Conservation (phyloP, 2,329 filamentous ascomycete species). For the Celoporthe dispersa region DNA sequence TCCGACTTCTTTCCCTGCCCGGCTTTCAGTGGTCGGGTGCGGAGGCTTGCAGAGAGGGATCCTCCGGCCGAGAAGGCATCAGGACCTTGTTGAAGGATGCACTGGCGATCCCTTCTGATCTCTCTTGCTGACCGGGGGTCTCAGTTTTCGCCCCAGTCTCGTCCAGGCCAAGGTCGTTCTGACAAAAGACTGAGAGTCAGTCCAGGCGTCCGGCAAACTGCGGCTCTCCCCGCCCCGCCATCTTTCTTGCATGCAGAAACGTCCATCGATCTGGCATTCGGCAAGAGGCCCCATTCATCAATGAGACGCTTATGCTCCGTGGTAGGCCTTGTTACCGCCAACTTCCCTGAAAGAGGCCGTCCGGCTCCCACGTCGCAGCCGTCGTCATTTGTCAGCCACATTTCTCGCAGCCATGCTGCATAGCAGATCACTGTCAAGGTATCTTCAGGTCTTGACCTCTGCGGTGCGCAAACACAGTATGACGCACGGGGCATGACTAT, state of each 20-base stretch:
- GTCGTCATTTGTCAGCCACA: slow-evolving; percentile 27
- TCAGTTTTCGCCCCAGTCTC: neutral
- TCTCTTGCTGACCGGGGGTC: slow-evolving; percentile 19
- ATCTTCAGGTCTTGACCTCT: slow-evolving; percentile 18
- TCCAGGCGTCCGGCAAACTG: slow-evolving; percentile 11
- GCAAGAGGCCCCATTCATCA: neutral
- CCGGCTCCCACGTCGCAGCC: slow-evolving; percentile 2
- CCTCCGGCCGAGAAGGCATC: neutral
- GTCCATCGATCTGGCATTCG: slow-evolving; percentile 18
- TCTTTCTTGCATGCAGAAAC: slow-evolving; percentile 21
- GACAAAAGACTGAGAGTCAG: neutral
- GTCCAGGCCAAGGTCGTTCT: neutral
- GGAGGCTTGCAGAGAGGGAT: slow-evolving; percentile 3
- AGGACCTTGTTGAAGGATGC: slow-evolving; percentile 13
- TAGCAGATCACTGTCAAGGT: neutral
- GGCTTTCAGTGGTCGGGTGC: slow-evolving; percentile 4
- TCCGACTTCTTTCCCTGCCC: neutral
- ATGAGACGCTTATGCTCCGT: slow-evolving; percentile 3
- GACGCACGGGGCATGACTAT: slow-evolving; percentile 17
- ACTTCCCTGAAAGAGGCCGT: neutral
- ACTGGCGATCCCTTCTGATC: neutral
- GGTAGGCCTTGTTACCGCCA: slow-evolving; percentile 12
- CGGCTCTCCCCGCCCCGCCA: slow-evolving; percentile 15
- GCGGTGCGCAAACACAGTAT: slow-evolving; percentile 27
- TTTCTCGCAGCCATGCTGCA: slow-evolving; percentile 8